These are phyloP conservation scores for Haberlea rhodopensis DNA, from an alignment of 257 asterid species.

Conservation along the genomic window DNA sequence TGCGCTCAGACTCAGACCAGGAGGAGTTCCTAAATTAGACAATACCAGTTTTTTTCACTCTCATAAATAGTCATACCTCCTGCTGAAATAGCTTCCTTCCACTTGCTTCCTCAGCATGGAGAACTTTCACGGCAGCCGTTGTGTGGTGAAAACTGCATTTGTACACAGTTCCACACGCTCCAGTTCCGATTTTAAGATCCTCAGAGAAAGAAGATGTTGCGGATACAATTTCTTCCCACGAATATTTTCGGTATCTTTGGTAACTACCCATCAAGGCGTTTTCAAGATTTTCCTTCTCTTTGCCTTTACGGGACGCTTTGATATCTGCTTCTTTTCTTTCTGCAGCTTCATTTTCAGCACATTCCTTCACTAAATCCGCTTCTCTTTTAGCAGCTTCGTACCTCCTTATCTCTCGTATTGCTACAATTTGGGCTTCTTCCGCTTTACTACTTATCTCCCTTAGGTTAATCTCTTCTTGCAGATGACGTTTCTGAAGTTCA, in stretches of 20 bases:
- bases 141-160: constrained; percentile 79
- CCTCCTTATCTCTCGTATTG: constrained; percentile 52
- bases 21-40: no score
- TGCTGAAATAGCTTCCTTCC: constrained; percentile 69
- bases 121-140: constrained; percentile 80
- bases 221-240: constrained; percentile 77
- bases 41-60: background rate
- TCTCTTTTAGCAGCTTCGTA: constrained; percentile 60
- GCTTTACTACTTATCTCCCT: constrained; percentile 55
- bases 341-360: constrained; percentile 68
- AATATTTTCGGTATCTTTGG: constrained; percentile 54
- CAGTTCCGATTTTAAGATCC: constrained; percentile 73
- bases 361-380: constrained; percentile 52
- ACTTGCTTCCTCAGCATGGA: constrained; percentile 54
- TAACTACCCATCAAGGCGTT: constrained; percentile 49
- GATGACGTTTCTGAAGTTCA: constrained; percentile 57
- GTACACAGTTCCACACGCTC: constrained; percentile 86
- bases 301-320: constrained; percentile 45
- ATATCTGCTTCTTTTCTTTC: constrained; percentile 70
- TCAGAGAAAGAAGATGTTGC: constrained; percentile 74
- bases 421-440: constrained; percentile 72
- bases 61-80: constrained; percentile 51
- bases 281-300: constrained; percentile 69
- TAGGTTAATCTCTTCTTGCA: constrained; percentile 65
- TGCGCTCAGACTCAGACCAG: no score